A percentile compares a stretch with the other conserved stretches of the same genome.
phyloP scores from a whole-genome alignment of 1,284 basidiomycete genomes.

The Polyporus tsugae region DNA sequence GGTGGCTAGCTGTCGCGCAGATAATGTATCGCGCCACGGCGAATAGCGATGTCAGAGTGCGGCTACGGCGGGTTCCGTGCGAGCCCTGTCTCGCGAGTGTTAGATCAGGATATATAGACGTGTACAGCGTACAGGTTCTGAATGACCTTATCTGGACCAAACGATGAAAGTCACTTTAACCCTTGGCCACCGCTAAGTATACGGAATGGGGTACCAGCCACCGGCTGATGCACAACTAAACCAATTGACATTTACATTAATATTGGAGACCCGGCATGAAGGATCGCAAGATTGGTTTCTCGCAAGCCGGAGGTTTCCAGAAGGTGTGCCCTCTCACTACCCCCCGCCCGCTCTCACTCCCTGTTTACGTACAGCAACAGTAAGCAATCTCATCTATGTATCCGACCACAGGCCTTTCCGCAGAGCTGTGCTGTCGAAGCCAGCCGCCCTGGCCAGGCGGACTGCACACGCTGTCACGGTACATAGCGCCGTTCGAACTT shows the following conservation, averaged over 20 bases:
- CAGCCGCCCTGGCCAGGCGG: not conserved
- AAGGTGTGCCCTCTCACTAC: not conserved
- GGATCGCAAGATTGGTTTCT: not conserved
- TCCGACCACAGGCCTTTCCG: not conserved
- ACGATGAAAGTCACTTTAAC: not conserved
- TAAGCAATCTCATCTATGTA: not conserved
- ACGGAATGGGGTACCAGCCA: not conserved
- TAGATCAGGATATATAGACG: not conserved
- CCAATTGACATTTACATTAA: not conserved
- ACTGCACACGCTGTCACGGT: not conserved
- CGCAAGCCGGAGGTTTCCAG: not conserved
- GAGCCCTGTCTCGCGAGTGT: not conserved
- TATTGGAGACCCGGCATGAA: not conserved
- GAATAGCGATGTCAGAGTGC: not conserved
- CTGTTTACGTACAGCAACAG: slow-evolving; percentile 15
- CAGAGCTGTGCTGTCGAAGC: slow-evolving; percentile 23
- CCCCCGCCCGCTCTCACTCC: slow-evolving; percentile 1
- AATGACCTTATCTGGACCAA: not conserved
- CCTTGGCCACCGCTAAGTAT: not conserved
- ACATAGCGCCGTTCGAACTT: not conserved
- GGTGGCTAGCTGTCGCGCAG: not conserved
- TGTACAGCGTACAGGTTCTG: not conserved
- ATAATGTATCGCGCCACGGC: not conserved
- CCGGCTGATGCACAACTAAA: not conserved
- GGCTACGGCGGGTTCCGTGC: not conserved